Evolutionary conservation across 2,329 filamentous ascomycete genomes (phyloP).

Genomic region (Rhinocladiella similis): DNA sequence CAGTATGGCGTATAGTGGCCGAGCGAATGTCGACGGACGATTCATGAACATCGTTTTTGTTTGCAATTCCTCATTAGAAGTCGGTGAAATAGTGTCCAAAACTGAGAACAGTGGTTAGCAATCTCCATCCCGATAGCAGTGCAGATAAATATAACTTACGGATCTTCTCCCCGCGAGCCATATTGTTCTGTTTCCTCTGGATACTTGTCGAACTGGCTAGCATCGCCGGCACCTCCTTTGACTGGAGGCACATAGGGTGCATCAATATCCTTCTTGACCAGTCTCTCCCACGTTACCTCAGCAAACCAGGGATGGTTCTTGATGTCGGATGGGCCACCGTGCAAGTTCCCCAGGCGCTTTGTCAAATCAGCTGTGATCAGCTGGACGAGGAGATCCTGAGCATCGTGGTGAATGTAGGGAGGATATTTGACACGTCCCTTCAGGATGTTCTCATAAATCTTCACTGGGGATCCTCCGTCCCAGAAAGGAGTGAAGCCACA

Average conservation of each 20-base stretch:
- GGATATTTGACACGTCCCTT: constrained; percentile 96
- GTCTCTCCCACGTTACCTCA: constrained; percentile 95
- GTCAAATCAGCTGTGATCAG: constrained; percentile 94
- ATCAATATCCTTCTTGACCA: constrained; percentile 95
- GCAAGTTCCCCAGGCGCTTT: constrained; percentile 91
- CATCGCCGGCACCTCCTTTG: constrained; percentile 88
- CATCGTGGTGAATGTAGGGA: constrained; percentile 90
- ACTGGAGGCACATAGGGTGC: constrained; percentile 97
- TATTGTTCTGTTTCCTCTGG: constrained; percentile 96
- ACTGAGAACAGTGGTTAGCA: constrained; percentile 43
- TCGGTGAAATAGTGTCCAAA: constrained; percentile 74
- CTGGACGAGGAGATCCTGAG: constrained; percentile 86
- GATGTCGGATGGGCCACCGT: constrained; percentile 85
- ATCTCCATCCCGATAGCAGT: background rate
- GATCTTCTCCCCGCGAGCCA: constrained; percentile 74
- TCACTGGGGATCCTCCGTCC: constrained; percentile 96
- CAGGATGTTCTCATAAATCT: constrained; percentile 99
- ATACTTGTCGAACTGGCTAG: constrained; percentile 97
- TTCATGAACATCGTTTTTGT: no score
- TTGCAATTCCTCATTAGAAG: constrained; percentile 51
- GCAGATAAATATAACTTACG: constrained; percentile 63
- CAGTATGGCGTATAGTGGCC: background rate
- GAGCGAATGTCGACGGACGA: no score
- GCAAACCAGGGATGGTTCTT: constrained; percentile 96
- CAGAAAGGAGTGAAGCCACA: constrained; percentile 99